A percentile compares a stretch with the other conserved stretches of the same genome.
Evolutionary conservation across 352 stramenopile genomes (phyloP).

Genomic region (Globisporangium yorkense): DNA sequence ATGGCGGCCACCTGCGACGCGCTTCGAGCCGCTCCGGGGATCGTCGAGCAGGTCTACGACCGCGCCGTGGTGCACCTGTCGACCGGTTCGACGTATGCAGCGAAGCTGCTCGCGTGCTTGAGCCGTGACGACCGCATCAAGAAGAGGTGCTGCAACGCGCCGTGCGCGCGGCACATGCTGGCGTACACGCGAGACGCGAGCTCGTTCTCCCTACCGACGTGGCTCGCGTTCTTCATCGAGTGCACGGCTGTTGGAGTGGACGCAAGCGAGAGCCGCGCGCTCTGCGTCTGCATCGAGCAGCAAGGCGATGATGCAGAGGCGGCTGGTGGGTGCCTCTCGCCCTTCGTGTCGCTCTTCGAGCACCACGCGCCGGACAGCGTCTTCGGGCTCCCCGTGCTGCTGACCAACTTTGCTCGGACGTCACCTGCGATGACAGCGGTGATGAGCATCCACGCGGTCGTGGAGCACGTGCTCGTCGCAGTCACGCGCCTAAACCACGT

Average conservation of each 20-base stretch:
- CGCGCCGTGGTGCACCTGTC: conserved; percentile 14
- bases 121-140: conserved; percentile 20
- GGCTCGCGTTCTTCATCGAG: conserved; percentile 37
- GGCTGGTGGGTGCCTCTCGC: conserved; percentile 10
- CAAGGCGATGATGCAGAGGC: conserved; percentile 8
- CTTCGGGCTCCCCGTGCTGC: conserved; percentile 33
- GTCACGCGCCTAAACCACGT: conserved; percentile 30
- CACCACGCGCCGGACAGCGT: conserved; percentile 30
- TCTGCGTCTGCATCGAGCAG: conserved; percentile 32
- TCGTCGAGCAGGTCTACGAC: conserved; percentile 19
- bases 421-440: conserved; percentile 19
- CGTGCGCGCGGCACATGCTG: conserved; percentile 24
- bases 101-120: conserved; percentile 29
- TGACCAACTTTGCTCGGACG: conserved; percentile 33
- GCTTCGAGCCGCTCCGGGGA: conserved; percentile 13
- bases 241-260: conserved; percentile 4
- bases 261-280: conserved; percentile 3
- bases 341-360: conserved; percentile 35
- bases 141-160: conserved; percentile 16
- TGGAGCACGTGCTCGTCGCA: conserved; percentile 31
- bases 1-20: conserved; percentile 15
- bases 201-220: conserved; percentile 22
- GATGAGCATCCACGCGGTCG: conserved; percentile 24
- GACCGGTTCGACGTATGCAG: conserved; percentile 29
- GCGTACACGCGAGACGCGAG: conserved; percentile 24